Base-by-base conservation (phyloP, 345 rosid species). In the Clarkia xantiana region DNA sequence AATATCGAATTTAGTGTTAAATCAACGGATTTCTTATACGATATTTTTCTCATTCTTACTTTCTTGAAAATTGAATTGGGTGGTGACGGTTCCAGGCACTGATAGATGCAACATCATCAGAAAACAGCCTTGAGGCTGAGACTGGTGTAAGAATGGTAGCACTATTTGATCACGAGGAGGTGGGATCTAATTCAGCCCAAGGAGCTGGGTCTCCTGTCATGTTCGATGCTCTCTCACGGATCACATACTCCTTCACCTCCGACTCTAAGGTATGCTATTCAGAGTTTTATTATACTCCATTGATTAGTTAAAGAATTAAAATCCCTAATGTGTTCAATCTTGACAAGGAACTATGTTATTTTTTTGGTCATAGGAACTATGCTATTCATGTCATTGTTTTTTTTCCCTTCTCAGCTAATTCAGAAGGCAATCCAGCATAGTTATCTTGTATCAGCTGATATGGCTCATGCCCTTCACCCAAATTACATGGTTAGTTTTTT, bases 381-480 rank as follows among this genome's bases (percentile, higher is more conserved):
- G 8, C 8, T 29, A 29, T 29, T 29, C 36, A 29, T 29, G 36
- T 29, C 36, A 29, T 29, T 10, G 8, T 29, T 40, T 14, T 44
- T 6, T 44, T 34, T 45, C 65, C 40, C 49, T 50, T 63, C 47
- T 14, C 81, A 87, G 99, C 65, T 80, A 63, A 77, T 82, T 60
- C 75, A 75, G 66, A 91, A 84, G 68, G 95, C 96, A 9, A 75
- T 80, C 45, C 99, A 91, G 62, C 81, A 51, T 72, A 91, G 96
- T 67, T 75, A 76, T 69, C 73, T 86, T 38, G 96, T 91, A 11
- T 87, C 96, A 14, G 94, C 99, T 52, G 96, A 91, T 69, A 87
- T 91, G 99, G 96, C 96, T 3, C 99, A 91, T 69, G 96, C 96
- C 63, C 64, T 87, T 14, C 99, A 91, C 69, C 96, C 99, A 22